Base-by-base conservation (phyloP, 2,329 filamentous ascomycete genomes). In the Xylariomycetidae sp. region DNA sequence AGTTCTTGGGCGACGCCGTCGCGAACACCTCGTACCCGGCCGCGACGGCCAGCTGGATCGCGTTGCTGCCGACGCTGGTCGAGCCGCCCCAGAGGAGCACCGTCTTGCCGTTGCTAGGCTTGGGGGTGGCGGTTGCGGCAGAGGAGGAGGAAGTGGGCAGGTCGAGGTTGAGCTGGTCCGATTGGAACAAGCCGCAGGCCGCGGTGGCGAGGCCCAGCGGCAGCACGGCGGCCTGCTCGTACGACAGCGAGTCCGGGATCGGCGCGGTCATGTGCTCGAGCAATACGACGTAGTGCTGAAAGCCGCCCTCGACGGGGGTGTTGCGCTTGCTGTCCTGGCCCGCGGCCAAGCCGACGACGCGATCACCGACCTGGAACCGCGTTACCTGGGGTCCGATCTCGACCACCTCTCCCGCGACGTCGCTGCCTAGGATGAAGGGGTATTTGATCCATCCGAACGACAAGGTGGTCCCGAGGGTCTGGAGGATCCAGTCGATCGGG, bases 21-120 rank as follows among this genome's bases (percentile, higher is more conserved):
- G 59, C 44, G 5, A 66, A 33, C 12, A 70, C 64, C 6, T 60
- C 46, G 31, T 63, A 66, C 3, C 67, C 67, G 6, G 60, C 56
- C 2, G 57, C 57, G 3, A 49, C 41, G 6, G 60, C 58, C 2
- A 70, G 57, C 40, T 71, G 66, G 8, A 69, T 57, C 3, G 61
- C 63, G n/a, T 23, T 23, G 20, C 20, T 8, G 8, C 20, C 20
- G 20, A 23, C 20, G 20, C 20, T 23, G 20, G 20, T 8, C 8
- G 20, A 23, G n/a, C 8, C 20, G 20, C 20, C 20, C 20, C 20
- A 23, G n/a, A 23, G 20, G 8, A 23, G n/a, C 8, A 23, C 20
- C 20, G n/a, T 8, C n/a, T n/a, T 34, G 25, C 6, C 36, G 16
- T 51, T 5, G 25, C 30, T 10, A 33, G 25, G 9, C 29, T 14